Evolutionary conservation across 2,329 filamentous ascomycete genomes (phyloP), one percentile per base, ranked within the genome.

Genomic region (Microsporum audouinii): DNA sequence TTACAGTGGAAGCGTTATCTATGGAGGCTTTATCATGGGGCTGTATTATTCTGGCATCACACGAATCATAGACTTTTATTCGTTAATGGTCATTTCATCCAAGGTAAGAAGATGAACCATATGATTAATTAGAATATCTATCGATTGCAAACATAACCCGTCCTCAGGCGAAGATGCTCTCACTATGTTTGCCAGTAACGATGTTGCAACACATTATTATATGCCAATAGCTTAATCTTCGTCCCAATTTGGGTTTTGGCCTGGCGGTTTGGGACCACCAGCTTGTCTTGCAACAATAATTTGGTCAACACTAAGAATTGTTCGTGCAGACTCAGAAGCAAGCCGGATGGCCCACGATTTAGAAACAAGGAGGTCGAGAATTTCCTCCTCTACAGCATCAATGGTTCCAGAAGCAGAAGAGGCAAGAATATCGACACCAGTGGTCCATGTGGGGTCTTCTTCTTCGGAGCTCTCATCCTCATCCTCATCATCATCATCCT

Each of bases 261-360:
- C 91, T 34, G 94, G 94, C 61, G 92, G 92, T 82, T 99, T 99
- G 27, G 95, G 94, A 41, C 94, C 94, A 71, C 94, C 94, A 56
- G 95, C 94, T 79, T 97, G 94, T 78, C 92, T 86, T 65, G 95
- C 91, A 62, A 99, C 94, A 72, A 99, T 99, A 72, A 99, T 99
- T 79, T 99, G 95, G 76, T 99, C 94, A 43, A 99, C 94, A 56
- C 91, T 95, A 66, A 99, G 80, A 34, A 99, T 88, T 56, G 94
- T 99, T 70, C 94, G 84, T 59, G 91, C 92, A 45, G 94, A 88
- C 77, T 99, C 94, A 29, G 92, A 96, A 41, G 94, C 95, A 66
- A 99, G 82, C 79, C 94, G 94, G 76, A 99, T 96, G 55, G 94
- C 94, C 92, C 91, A 97, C 71, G 86, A 87, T 83, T 99, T 99